Evolutionary conservation across 768 basidiomycete species (phyloP), one percentile per base, ranked within the genome.

Genomic region (Podaxis sp.): DNA sequence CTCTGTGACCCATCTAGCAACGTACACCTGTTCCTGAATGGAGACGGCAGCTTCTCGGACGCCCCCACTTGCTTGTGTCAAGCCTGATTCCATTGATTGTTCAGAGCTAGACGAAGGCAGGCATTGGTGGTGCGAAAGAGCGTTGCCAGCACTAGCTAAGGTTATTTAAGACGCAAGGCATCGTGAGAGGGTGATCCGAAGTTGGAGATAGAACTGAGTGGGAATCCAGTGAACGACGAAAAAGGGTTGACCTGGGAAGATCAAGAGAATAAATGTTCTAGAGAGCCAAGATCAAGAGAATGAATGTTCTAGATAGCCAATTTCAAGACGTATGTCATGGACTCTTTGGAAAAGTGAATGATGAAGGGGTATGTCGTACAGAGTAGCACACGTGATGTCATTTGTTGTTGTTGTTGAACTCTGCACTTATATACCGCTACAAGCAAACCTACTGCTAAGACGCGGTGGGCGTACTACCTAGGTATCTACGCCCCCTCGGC

Each of bases 301-400:
- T 18, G 18, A n/a, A 9, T 44, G 42, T 16, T 13, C 5, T 44
- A 18, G 42, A 44, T 5, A 55, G 10, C 18, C 13, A 27, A 10
- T 21, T 10, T 10, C 21, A 6, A 37, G 37, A 37, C 27, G 13
- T 21, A 55, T 23, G 53, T 27, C 35, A 27, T 23, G n/a, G 32
- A 18, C 36, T 18, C 23, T 40, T 40, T 40, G 7, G 28, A 7
- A 32, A 32, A 32, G 28, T 9, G 9, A 9, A 32, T 1, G 28
- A 32, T 7, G 28, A 32, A 32, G 7, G 7, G 28, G 21, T 21
- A 21, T 21, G 21, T 21, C 9, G 27, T 28, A 5, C 5, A 28
- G 27, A 28, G 27, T 28, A 28, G 38, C 36, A 10, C 59, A 60
- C 59, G 59, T 60, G 59, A 60, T 25, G 40, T 53, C 51, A n/a